These are phyloP conservation scores for Salix purpurea DNA, from an alignment of 345 rosid genomes.

Conservation along the genomic window DNA sequence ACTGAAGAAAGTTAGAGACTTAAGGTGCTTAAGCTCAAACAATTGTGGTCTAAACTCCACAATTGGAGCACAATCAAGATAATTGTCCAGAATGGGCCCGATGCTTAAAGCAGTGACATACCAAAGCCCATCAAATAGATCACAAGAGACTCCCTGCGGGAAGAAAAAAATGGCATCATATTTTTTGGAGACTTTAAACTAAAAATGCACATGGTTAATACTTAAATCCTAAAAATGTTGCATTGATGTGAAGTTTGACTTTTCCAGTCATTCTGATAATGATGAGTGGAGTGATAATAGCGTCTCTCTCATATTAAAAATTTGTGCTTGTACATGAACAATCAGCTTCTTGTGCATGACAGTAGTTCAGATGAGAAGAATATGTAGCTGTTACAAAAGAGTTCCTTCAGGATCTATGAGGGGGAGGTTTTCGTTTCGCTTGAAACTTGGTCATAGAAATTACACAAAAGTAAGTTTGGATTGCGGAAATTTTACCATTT, in stretches of 20 bases:
- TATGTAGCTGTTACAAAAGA: too few species aligned
- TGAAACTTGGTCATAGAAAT: too few species aligned
- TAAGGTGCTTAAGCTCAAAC: slow-evolving; percentile 72
- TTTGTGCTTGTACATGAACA: not conserved
- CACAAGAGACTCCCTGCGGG: slow-evolving; percentile 85
- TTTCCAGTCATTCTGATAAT: not conserved
- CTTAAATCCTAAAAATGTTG: not conserved
- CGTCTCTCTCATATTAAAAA: too few species aligned
- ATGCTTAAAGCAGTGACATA: slow-evolving; percentile 72
- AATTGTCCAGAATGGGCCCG: slow-evolving; percentile 68
- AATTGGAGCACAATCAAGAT: slow-evolving; percentile 52
- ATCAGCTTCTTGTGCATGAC: too few species aligned
- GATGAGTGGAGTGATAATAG: not conserved
- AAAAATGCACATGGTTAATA: too few species aligned
- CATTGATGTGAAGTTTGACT: not conserved
- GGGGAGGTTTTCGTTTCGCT: too few species aligned
- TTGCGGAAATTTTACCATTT: too few species aligned
- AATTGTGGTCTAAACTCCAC: slow-evolving; percentile 58
- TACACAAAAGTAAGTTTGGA: too few species aligned
- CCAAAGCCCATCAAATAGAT: slow-evolving; percentile 67
- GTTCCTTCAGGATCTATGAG: too few species aligned
- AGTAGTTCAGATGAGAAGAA: too few species aligned
- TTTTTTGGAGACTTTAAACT: not conserved
- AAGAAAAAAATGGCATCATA: slow-evolving; percentile 1
- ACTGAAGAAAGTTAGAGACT: slow-evolving; percentile 57